Conservation (phyloP, 208 protist genomes). For the Chromosphaera perkinsii region DNA sequence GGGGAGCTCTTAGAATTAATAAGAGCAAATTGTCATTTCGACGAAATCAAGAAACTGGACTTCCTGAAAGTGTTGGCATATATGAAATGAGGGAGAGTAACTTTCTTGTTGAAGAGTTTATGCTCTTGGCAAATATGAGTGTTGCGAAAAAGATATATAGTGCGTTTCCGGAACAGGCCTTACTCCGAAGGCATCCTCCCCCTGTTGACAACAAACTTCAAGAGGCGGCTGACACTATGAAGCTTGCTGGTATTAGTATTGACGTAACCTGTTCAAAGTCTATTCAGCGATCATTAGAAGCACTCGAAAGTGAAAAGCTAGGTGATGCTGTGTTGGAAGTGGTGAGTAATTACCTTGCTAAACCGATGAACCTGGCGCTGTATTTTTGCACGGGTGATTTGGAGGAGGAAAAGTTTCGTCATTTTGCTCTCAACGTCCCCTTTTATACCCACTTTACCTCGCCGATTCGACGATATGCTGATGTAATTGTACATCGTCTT, state of each 20-base stretch:
- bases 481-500: constrained; percentile 82
- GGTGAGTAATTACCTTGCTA: constrained; percentile 41
- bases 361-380: constrained; percentile 58
- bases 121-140: constrained; percentile 72
- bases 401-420: constrained; percentile 55
- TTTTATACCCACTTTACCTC: constrained; percentile 91
- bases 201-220: constrained; percentile 45
- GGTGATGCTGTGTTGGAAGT: neutral
- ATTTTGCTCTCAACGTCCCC: constrained; percentile 74
- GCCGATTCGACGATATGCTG: constrained; percentile 79
- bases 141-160: constrained; percentile 63
- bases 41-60: too few relatives aligned
- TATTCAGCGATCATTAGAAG: constrained; percentile 12
- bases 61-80: too few relatives aligned
- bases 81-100: constrained; percentile 62
- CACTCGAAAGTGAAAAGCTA: constrained; percentile 29
- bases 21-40: too few relatives aligned
- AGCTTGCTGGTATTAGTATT: constrained; percentile 11
- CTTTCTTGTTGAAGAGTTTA: constrained; percentile 75
- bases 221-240: constrained; percentile 2
- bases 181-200: constrained; percentile 72
- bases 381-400: constrained; percentile 53
- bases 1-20: constrained; percentile 43
- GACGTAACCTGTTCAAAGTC: neutral
- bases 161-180: constrained; percentile 55